Evolutionary conservation across 768 basidiomycete species (phyloP).

Genomic region (Macrolepiota albuminosa): DNA sequence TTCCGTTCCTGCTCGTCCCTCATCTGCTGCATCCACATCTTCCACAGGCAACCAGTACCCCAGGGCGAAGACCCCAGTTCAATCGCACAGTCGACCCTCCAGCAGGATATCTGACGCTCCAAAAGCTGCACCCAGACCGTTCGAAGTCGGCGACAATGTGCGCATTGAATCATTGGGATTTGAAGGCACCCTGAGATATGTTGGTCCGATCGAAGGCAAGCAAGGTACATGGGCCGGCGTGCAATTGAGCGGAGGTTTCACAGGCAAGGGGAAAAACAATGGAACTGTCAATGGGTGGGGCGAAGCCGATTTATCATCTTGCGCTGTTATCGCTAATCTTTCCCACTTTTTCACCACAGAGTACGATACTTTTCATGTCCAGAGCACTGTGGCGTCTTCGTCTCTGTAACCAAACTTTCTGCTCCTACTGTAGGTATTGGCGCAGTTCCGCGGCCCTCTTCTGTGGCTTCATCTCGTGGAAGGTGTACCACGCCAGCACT

Average conservation of each 20-base stretch:
- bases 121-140: constrained; percentile 42
- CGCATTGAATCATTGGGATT: constrained; percentile 84
- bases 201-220: constrained; percentile 88
- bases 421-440: constrained; percentile 61
- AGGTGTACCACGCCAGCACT: constrained; percentile 59
- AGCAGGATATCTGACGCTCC: constrained; percentile 39
- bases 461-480: constrained; percentile 70
- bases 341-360: constrained; percentile 32
- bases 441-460: constrained; percentile 57
- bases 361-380: constrained; percentile 84
- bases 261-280: constrained; percentile 93
- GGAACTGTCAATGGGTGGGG: constrained; percentile 81
- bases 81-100: constrained; percentile 58
- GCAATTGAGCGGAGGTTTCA: constrained; percentile 79
- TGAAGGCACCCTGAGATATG: constrained; percentile 76
- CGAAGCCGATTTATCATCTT: constrained; percentile 20
- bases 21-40: constrained; percentile 58
- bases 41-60: constrained; percentile 25
- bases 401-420: constrained; percentile 78
- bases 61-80: constrained; percentile 50
- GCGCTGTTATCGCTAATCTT: constrained; percentile 13
- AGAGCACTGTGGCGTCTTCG: constrained; percentile 86
- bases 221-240: constrained; percentile 92
- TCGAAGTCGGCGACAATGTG: constrained; percentile 78
- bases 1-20: constrained; percentile 40